phyloP scores from a whole-genome alignment of 2,329 filamentous ascomycete species.

The Nigrograna mackinnonii region DNA sequence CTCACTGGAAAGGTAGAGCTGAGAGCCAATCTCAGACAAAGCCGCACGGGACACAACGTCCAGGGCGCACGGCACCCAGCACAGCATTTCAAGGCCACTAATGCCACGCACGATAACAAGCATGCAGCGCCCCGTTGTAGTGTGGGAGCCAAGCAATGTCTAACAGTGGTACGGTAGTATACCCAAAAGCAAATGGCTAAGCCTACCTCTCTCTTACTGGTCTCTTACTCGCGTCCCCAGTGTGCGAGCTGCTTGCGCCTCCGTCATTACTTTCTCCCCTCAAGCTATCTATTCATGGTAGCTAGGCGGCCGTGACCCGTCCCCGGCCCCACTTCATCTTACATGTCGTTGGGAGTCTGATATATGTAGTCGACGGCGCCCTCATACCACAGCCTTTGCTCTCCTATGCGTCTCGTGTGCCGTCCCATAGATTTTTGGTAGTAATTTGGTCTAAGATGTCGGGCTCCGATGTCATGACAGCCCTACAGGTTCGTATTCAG shows the following conservation, averaged over 20 bases:
- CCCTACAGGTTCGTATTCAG: too few species aligned
- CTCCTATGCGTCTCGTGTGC: neutral
- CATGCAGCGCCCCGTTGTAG: too few species aligned
- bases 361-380: conserved; percentile 19
- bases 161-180: too few species aligned
- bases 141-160: too few species aligned
- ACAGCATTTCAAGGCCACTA: too few species aligned
- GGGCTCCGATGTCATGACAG: too few species aligned
- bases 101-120: too few species aligned
- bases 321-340: conserved; percentile 18
- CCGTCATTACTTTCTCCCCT: conserved; percentile 25
- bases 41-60: too few species aligned
- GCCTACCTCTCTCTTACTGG: conserved; percentile 14
- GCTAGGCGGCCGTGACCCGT: conserved; percentile 19
- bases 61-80: too few species aligned
- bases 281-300: conserved; percentile 14
- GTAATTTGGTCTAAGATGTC: too few species aligned
- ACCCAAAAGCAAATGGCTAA: conserved; percentile 9
- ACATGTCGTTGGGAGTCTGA: conserved; percentile 13
- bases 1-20: too few species aligned
- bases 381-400: neutral
- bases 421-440: neutral
- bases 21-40: too few species aligned
- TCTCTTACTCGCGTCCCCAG: neutral
- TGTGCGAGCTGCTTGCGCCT: conserved; percentile 11